Base-by-base conservation (phyloP, 306 rosid genomes). In the Fragaria vesca region DNA sequence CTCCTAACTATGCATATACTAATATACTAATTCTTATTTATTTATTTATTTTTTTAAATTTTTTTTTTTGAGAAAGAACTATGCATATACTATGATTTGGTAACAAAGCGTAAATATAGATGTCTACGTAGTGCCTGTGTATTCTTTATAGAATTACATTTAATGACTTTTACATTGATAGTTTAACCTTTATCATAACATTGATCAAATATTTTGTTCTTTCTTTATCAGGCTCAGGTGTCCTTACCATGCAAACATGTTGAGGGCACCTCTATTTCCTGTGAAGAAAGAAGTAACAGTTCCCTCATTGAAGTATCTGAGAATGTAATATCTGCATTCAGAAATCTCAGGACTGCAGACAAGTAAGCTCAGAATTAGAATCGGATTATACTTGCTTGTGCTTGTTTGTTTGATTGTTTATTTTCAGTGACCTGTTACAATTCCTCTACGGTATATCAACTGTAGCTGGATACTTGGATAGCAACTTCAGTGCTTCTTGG, bases 321-420 rank as follows among this genome's bases (percentile, higher is more conserved):
- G 73, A 71, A 71, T 75, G 66, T 94, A n/a, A 81, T 92, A 28
- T 84, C 97, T 71, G 90, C 91, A 69, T 92, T 94, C 81, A 81
- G 79, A 78, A 81, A 83, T 84, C 76, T 94, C 82, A 85, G 73
- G 82, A 80, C 71, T 77, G 73, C 89, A 28, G 79, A 92, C 70
- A 75, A 81, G 97, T 94, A 92, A 89, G 96, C 52, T 72, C 75
- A 47, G 58, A 73, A 47, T 74, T 73, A 47, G 77, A 72, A 38
- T 78, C 28, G 71, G 38, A 77, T 76, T 58, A 58, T 66, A 24
- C 66, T 68, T 71, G 42, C 36, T 38, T 15, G 58, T 61, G 24
- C 26, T 69, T 15, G 30, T 72, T 42, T 7, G 46, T 42, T 42
- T 2, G 34, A 32, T 32, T 42, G 12, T 45, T 46, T 47, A 66